These are phyloP conservation scores for Cercospora sojina DNA, from an alignment of 2,329 filamentous ascomycete species.

Conservation along the genomic window DNA sequence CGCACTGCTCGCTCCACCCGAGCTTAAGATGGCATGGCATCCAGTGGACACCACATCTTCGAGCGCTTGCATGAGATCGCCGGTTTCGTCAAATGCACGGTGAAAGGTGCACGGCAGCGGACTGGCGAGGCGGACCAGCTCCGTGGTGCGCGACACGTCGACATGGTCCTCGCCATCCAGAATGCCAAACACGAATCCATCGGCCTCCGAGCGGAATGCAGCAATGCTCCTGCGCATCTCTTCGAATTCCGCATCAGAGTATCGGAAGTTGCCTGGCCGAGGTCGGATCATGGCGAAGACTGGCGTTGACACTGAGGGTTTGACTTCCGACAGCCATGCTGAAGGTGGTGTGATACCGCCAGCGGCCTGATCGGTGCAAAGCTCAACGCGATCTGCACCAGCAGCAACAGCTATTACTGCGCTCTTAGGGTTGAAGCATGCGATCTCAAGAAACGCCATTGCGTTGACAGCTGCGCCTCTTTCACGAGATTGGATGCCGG, in stretches of 20 bases:
- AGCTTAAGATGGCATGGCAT: constrained; percentile 52
- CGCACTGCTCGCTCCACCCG: constrained; percentile 44
- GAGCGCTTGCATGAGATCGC: constrained; percentile 36
- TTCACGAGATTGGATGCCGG: neutral
- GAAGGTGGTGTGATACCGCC: constrained; percentile 47
- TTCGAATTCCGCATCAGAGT: constrained; percentile 44
- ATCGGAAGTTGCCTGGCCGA: constrained; percentile 48
- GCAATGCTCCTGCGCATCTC: constrained; percentile 47
- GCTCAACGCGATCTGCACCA: constrained; percentile 54
- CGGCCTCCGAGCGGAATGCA: constrained; percentile 39
- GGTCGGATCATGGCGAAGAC: constrained; percentile 57
- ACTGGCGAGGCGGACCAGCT: constrained; percentile 45
- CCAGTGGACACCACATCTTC: constrained; percentile 45
- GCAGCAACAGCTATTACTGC: constrained; percentile 44
- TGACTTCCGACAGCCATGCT: constrained; percentile 32
- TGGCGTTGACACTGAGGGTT: constrained; percentile 40
- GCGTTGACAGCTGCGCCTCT: neutral
- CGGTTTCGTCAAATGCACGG: constrained; percentile 52
- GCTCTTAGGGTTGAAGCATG: constrained; percentile 49
- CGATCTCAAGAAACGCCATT: constrained; percentile 48
- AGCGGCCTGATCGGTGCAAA: constrained; percentile 44
- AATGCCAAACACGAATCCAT: constrained; percentile 56
- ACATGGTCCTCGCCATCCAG: constrained; percentile 39
- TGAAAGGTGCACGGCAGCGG: constrained; percentile 55
- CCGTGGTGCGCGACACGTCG: constrained; percentile 44